Conservation (phyloP, 345 rosid genomes). For the Citrus reticulata region DNA sequence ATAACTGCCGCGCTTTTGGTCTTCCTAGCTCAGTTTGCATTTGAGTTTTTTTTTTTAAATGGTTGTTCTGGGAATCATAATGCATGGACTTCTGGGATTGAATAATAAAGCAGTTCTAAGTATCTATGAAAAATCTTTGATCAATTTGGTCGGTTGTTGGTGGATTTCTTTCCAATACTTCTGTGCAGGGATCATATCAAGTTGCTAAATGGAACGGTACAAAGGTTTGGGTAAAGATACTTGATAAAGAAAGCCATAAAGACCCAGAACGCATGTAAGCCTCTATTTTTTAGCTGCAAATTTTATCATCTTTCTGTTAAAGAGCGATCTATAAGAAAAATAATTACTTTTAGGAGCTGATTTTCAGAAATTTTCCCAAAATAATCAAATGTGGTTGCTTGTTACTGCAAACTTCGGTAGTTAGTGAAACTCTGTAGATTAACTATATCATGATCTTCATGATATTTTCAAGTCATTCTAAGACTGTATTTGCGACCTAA, state of each 20-base stretch:
- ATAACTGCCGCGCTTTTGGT: conserved; percentile 1
- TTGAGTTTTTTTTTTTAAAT: background rate
- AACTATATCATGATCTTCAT: background rate
- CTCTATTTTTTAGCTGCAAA: background rate
- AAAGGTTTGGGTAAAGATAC: conserved; percentile 85
- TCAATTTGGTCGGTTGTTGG: background rate
- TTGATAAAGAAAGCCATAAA: conserved; percentile 65
- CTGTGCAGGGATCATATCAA: conserved; percentile 81
- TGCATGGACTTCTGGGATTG: background rate
- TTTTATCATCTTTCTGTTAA: background rate
- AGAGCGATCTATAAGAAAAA: background rate
- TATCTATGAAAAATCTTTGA: background rate
- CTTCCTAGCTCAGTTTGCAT: background rate
- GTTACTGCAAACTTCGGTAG: background rate
- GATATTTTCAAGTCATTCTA: background rate
- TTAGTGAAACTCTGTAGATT: background rate
- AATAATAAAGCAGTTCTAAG: background rate
- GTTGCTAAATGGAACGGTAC: conserved; percentile 99
- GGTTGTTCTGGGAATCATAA: background rate
- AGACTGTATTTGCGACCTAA: conserved; percentile 7
- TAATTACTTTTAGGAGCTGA: background rate
- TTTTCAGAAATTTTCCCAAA: background rate
- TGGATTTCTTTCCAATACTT: background rate
- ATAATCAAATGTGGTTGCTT: background rate
- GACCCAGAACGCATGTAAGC: conserved; percentile 68